These are phyloP conservation scores for Teunomyces panamensis DNA, from an alignment of 805 yeast species.

Conservation along the genomic window DNA sequence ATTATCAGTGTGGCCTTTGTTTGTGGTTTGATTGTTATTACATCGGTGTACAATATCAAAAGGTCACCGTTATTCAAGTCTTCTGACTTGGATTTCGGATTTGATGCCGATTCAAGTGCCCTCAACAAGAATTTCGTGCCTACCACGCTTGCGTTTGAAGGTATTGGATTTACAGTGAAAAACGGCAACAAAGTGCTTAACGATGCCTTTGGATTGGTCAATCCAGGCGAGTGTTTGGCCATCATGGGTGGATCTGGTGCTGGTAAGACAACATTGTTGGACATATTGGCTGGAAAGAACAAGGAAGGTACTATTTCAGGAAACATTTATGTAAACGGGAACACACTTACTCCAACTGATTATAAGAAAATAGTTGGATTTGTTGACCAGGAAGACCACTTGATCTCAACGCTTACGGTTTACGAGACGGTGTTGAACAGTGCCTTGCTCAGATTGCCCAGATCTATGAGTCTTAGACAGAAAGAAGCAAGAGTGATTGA, in stretches of 20 bases:
- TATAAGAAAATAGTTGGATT: slow-evolving; percentile 78
- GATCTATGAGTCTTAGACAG: slow-evolving; percentile 66
- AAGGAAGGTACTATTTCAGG: slow-evolving; percentile 74
- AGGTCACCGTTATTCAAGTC: slow-evolving; percentile 60
- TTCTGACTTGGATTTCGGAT: slow-evolving; percentile 26
- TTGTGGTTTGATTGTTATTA: slow-evolving; percentile 39
- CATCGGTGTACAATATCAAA: slow-evolving; percentile 48
- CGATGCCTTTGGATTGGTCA: slow-evolving; percentile 68
- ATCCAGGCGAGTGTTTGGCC: slow-evolving; percentile 88
- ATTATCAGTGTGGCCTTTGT: slow-evolving; percentile 44
- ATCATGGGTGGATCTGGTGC: slow-evolving; percentile 99
- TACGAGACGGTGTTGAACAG: slow-evolving; percentile 92
- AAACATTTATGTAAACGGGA: slow-evolving; percentile 74
- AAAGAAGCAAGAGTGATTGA: slow-evolving; percentile 81
- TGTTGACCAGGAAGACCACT: slow-evolving; percentile 92
- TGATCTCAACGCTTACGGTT: slow-evolving; percentile 90
- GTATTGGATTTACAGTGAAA: slow-evolving; percentile 56
- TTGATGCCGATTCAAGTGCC: slow-evolving; percentile 30
- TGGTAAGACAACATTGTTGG: slow-evolving; percentile 91
- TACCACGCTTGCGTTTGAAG: slow-evolving; percentile 72
- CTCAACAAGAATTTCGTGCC: slow-evolving; percentile 58
- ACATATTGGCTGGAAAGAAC: slow-evolving; percentile 84
- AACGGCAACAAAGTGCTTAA: slow-evolving; percentile 55
- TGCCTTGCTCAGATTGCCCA: slow-evolving; percentile 84
- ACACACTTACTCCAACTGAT: slow-evolving; percentile 37